phyloP scores from a whole-genome alignment of 1,284 basidiomycete genomes.

The Sporisorium exsertum region DNA sequence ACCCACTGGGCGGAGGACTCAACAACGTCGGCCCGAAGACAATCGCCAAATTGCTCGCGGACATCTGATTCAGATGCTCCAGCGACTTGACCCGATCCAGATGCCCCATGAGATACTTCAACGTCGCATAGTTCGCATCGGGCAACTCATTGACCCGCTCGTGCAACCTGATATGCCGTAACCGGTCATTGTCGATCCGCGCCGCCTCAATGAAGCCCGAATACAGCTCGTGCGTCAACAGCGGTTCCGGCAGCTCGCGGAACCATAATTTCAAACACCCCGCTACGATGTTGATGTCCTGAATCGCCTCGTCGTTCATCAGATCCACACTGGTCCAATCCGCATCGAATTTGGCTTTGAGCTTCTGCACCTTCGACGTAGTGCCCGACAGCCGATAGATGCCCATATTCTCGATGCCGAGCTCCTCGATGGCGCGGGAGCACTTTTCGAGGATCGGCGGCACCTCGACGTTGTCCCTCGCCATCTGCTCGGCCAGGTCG shows the following conservation, averaged over 20 bases:
- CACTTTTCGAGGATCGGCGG: conserved; percentile 90
- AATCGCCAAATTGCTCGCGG: conserved; percentile 90
- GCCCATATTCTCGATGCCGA: conserved; percentile 82
- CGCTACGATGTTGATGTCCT: conserved; percentile 95
- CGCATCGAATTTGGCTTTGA: conserved; percentile 84
- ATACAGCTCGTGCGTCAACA: conserved; percentile 86
- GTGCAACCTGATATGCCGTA: conserved; percentile 88
- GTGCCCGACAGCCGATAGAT: conserved; percentile 95
- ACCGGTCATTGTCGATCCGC: conserved; percentile 78
- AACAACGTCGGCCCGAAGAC: conserved; percentile 93
- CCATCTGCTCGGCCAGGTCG: conserved; percentile 90
- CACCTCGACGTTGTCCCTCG: conserved; percentile 86
- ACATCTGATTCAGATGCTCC: conserved; percentile 84
- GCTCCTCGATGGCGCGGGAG: conserved; percentile 84
- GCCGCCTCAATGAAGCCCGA: conserved; percentile 94
- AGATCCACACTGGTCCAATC: conserved; percentile 66
- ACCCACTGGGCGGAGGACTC: conserved; percentile 48
- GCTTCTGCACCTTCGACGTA: conserved; percentile 83
- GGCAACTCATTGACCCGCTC: conserved; percentile 97
- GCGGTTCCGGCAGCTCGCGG: conserved; percentile 92
- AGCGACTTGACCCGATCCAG: conserved; percentile 74
- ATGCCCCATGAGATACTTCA: conserved; percentile 96
- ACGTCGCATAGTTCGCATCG: conserved; percentile 95
- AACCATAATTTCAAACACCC: conserved; percentile 96
- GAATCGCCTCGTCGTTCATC: conserved; percentile 70